phyloP scores from a whole-genome alignment of 1,284 basidiomycete species.

The Ganoderma meredithae region DNA sequence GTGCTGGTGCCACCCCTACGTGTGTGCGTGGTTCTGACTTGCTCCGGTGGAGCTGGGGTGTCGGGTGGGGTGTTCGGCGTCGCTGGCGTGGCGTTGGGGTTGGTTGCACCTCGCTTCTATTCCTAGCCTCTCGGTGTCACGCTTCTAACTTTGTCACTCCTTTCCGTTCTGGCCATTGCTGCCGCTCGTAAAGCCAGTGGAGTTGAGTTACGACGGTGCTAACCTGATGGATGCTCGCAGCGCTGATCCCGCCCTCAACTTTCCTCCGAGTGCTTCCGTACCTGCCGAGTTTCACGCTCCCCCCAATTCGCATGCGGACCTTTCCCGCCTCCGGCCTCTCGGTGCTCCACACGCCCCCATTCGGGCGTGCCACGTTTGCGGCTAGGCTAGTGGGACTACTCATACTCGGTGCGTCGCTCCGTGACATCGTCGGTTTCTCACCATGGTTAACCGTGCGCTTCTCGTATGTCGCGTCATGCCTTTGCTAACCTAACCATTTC shows the following conservation, averaged over 20 bases:
- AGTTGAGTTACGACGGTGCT: background rate
- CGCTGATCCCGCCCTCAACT: constrained; percentile 88
- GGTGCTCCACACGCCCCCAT: constrained; percentile 87
- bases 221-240: constrained; percentile 45
- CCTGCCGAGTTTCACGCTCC: constrained; percentile 72
- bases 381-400: constrained; percentile 67
- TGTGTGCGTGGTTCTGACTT: background rate
- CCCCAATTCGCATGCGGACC: constrained; percentile 71
- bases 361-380: constrained; percentile 70
- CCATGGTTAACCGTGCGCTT: background rate
- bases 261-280: constrained; percentile 78
- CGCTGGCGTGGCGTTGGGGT: background rate
- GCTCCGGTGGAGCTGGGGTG: constrained; percentile 6
- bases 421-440: background rate
- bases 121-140: background rate
- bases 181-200: constrained; percentile 10
- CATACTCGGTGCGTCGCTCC: constrained; percentile 46
- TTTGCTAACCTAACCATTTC: constrained; percentile 2
- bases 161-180: background rate
- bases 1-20: constrained; percentile 7
- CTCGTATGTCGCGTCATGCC: background rate
- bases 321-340: constrained; percentile 76
- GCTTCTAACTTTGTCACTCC: background rate
- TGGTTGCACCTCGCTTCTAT: background rate
- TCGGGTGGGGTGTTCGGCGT: background rate